Base-by-base conservation (phyloP, 2,329 filamentous ascomycete species). In the Aphanocladium album region DNA sequence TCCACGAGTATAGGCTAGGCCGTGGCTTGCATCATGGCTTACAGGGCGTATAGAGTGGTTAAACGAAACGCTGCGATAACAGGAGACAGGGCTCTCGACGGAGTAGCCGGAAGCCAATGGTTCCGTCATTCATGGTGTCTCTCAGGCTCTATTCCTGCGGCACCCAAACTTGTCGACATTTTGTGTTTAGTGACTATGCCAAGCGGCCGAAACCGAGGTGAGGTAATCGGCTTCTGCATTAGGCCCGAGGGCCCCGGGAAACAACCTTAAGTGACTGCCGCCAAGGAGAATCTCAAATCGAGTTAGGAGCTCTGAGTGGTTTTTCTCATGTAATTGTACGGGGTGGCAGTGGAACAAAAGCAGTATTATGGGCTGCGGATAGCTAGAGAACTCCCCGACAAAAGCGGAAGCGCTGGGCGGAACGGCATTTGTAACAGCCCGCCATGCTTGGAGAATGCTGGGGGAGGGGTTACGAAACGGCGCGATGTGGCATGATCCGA, bases 221-320 rank as follows among this genome's bases (percentile, higher is more conserved):
- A 21, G 23, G 21, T 49, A 25, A 49, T 25, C 27, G 27, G 47
- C 17, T 33, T 50, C 47, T 50, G 47, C 9, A 39, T 50, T 47
- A 14, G 5, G 33, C 30, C 35, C 30, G 17, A 23, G 16, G 5
- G 30, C 30, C 55, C 3, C 30, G 37, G 23, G 8, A 41, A 57
- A 57, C 45, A 57, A 57, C 45, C 55, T 57, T 57, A 57, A 57
- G 5, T 56, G 53, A 47, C 30, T 46, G 53, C 41, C 53, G 43
- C 21, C 14, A 37, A 1, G 41, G 25, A 41, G 37, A 47, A 37
- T 25, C 53, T 41, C n/a, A 27, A 47, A 35, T 9, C 41, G 30
- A 56, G 19, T n/a, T 46, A 19, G 43, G 12, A n/a, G 45, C 37
- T 7, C 17, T 16, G 25, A 53, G 50, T 9, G 16, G 14, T 37